Evolutionary conservation across 75 land plant genomes (phyloP).

Genomic region (Ceratopteris richardii): DNA sequence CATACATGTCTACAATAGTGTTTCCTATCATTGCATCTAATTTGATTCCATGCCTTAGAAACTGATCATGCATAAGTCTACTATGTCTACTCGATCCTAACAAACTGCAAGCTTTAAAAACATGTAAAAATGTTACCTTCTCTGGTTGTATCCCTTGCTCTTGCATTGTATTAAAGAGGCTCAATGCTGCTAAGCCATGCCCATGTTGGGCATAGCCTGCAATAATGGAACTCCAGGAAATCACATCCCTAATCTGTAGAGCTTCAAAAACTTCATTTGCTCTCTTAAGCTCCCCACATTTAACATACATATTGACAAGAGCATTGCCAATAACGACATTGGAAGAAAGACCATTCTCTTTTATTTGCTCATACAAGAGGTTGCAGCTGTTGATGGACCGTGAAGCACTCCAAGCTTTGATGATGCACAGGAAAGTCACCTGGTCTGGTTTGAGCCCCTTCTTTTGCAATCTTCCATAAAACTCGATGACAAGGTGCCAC

Average conservation of each 20-base stretch:
- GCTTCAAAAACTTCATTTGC: neutral
- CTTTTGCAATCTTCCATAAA: slow-evolving; percentile 38
- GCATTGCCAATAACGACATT: neutral
- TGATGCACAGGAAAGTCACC: slow-evolving; percentile 36
- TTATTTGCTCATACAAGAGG: no score
- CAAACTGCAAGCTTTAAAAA: slow-evolving; percentile 8
- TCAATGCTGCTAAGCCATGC: neutral
- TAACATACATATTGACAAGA: neutral
- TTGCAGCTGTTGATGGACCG: slow-evolving; percentile 8
- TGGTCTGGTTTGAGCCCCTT: slow-evolving; percentile 13
- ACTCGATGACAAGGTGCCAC: slow-evolving; percentile 17
- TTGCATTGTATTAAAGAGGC: neutral
- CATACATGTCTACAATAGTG: neutral
- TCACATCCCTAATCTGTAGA: neutral
- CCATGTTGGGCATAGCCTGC: neutral
- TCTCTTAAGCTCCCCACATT: neutral
- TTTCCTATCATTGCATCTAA: neutral
- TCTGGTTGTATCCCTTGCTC: neutral
- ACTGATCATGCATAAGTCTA: neutral
- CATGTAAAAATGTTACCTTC: neutral
- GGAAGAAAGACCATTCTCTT: neutral
- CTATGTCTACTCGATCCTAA: slow-evolving; percentile 17
- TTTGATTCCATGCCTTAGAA: neutral
- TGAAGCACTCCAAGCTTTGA: slow-evolving; percentile 49
- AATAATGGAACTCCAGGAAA: neutral